phyloP scores from a whole-genome alignment of 148 eudicot species.

The Camellia granthamiana region DNA sequence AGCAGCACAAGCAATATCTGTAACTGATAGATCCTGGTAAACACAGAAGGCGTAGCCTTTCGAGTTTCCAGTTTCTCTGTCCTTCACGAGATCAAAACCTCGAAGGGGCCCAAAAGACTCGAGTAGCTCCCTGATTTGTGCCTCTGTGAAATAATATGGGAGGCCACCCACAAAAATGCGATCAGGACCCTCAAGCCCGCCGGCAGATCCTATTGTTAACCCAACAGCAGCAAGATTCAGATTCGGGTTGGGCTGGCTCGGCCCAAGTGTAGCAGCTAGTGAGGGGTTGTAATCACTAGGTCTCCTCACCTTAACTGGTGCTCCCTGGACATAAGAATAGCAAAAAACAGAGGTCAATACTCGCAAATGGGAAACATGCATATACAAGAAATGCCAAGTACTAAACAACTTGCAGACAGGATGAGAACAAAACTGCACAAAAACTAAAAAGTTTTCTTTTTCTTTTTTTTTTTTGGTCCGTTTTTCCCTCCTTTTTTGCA shows the following conservation, averaged over 20 bases:
- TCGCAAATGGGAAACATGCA: not conserved
- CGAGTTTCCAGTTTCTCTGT: conserved; percentile 87
- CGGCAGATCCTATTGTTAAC: conserved; percentile 74
- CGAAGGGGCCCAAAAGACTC: conserved; percentile 79
- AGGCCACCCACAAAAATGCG: conserved; percentile 91
- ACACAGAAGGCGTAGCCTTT: conserved; percentile 98
- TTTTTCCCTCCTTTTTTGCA: no score
- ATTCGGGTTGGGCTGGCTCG: conserved; percentile 85
- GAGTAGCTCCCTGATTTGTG: conserved; percentile 80
- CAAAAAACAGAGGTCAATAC: not conserved
- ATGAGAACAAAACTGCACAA: no score
- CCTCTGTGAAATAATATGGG: conserved; percentile 88
- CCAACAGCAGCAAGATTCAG: conserved; percentile 89
- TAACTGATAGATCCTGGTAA: conserved; percentile 71
- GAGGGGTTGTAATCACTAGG: conserved; percentile 94
- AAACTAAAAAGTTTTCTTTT: no score
- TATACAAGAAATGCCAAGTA: not conserved
- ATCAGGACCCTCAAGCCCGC: conserved; percentile 97
- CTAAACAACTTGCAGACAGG: not conserved
- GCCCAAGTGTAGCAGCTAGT: conserved; percentile 92
- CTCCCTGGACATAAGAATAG: conserved; percentile 45
- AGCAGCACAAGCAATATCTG: conserved; percentile 91
- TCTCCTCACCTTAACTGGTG: conserved; percentile 86
- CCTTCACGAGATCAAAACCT: conserved; percentile 91
- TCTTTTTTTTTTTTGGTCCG: no score